Percentiles rank a stretch among this genome's conserved stretches.
These are phyloP conservation scores for Torulaspora delbrueckii DNA, from an alignment of 805 yeast species.

Conservation along the genomic window DNA sequence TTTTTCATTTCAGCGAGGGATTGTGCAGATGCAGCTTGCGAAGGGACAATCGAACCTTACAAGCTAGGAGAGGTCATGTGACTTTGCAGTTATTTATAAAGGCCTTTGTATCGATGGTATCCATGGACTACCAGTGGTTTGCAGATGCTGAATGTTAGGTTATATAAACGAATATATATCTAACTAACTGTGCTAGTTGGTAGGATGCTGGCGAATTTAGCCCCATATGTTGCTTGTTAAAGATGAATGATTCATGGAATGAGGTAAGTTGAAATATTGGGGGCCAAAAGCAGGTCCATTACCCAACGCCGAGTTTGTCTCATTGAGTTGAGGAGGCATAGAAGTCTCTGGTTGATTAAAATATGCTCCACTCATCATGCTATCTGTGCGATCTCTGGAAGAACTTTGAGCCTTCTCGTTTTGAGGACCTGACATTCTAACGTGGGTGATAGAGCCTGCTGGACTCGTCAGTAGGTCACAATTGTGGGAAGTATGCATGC, in stretches of 20 bases:
- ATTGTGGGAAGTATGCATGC: constrained; percentile 20
- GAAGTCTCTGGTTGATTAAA: not conserved
- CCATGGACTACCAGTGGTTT: not conserved
- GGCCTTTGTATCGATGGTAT: not conserved
- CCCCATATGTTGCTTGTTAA: constrained; percentile 20
- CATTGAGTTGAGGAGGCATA: not conserved
- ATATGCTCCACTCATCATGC: constrained; percentile 1
- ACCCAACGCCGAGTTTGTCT: not conserved
- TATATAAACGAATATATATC: not conserved
- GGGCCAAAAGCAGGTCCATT: constrained; percentile 4
- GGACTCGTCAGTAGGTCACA: constrained; percentile 22
- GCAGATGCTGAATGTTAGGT: not conserved
- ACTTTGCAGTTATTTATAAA: not conserved
- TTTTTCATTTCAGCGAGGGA: not conserved
- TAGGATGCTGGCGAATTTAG: not conserved
- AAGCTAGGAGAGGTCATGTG: not conserved
- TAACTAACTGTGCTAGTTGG: not conserved
- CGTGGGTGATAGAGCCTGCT: constrained; percentile 25
- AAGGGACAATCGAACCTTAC: not conserved
- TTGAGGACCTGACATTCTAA: constrained; percentile 14
- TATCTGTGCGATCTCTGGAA: not conserved
- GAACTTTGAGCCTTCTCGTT: not conserved
- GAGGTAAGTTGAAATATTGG: constrained; percentile 8
- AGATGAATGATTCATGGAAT: constrained; percentile 10
- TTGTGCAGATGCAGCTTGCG: not conserved